Conservation (phyloP, 805 yeast species). For the Myxozyma melibiosi region DNA sequence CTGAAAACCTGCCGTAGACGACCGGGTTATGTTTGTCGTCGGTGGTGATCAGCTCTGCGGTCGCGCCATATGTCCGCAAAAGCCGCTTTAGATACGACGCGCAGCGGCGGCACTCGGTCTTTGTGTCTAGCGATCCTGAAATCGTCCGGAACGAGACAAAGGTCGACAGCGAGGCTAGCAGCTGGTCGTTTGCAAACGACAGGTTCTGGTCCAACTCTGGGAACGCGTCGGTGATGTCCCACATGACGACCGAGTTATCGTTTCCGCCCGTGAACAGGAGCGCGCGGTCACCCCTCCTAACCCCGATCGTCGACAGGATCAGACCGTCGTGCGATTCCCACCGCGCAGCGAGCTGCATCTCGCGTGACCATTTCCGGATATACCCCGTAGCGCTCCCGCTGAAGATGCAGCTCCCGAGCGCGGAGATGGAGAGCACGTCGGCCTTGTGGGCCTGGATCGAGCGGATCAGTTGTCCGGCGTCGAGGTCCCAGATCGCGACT, state of each 20-base stretch:
- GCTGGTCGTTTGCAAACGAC: constrained; percentile 57
- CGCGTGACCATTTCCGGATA: constrained; percentile 55
- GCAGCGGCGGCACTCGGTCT: constrained; percentile 83
- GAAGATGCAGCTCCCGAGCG: constrained; percentile 59
- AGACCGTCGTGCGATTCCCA: constrained; percentile 60
- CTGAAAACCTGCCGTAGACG: constrained; percentile 68
- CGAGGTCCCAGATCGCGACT: constrained; percentile 83
- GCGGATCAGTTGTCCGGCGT: constrained; percentile 67
- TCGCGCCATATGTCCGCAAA: constrained; percentile 64
- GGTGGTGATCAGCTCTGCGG: constrained; percentile 69
- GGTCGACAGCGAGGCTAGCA: constrained; percentile 62
- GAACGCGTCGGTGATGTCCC: constrained; percentile 52
- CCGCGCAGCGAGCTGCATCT: constrained; percentile 47
- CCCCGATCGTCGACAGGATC: constrained; percentile 59
- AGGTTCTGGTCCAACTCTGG: constrained; percentile 5
- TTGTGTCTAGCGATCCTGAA: constrained; percentile 63
- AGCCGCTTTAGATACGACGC: constrained; percentile 71
- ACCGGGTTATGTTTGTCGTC: constrained; percentile 76
- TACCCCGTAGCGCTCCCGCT: constrained; percentile 57
- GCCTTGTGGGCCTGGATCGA: constrained; percentile 46
- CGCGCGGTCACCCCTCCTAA: constrained; percentile 46
- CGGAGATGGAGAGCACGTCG: constrained; percentile 64
- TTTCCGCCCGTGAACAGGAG: constrained; percentile 69
- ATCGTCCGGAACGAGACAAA: constrained; percentile 75
- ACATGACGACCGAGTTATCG: constrained; percentile 67